Evolutionary conservation across 306 rosid species (phyloP), one percentile per base, ranked within the genome.

Genomic region (Cercis canadensis): DNA sequence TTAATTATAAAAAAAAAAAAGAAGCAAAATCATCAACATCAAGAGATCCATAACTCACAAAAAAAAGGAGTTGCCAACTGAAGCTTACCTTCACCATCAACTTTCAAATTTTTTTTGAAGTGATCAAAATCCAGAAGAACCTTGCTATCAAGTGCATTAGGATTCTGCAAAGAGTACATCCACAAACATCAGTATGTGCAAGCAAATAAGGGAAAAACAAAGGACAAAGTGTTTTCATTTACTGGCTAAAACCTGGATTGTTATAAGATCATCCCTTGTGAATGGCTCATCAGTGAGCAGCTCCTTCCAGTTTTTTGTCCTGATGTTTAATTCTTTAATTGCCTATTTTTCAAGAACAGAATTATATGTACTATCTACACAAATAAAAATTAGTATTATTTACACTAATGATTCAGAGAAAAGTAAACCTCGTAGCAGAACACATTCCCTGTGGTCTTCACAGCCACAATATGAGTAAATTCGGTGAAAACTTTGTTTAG

Each of bases 271-370:
- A 63, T 77, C 90, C 90, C 57, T 89, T 39, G 92, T 70, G 76
- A 91, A 91, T 77, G 92, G 87, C 75, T 95, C 96, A 64, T 91
- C 99, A 7, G 96, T 89, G 75, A 95, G 92, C 44, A 95, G 99
- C 76, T 95, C 97, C 84, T 91, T 95, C 99, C 99, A 95, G 81
- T 89, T 91, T 84, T 89, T 95, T 7, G 88, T 95, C 84, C 91
- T 95, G 71, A 95, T 78, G 81, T 95, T 95, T 57, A 95, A 81
- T 80, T 95, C 99, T 82, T 91, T 95, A 51, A 91, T 80, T 44
- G 99, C 97, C 97, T 95, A 63, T 47, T 75, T 8, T 72, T 65
- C 47, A 13, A 69, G 61, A 74, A 60, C 29, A 49, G 11, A 63
- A 63, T 39, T 43, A 67, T 74, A 58, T 10, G 56, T 14, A 62